Evolutionary conservation across 768 basidiomycete species (phyloP).

Genomic region (Gymnopilus dilepis): DNA sequence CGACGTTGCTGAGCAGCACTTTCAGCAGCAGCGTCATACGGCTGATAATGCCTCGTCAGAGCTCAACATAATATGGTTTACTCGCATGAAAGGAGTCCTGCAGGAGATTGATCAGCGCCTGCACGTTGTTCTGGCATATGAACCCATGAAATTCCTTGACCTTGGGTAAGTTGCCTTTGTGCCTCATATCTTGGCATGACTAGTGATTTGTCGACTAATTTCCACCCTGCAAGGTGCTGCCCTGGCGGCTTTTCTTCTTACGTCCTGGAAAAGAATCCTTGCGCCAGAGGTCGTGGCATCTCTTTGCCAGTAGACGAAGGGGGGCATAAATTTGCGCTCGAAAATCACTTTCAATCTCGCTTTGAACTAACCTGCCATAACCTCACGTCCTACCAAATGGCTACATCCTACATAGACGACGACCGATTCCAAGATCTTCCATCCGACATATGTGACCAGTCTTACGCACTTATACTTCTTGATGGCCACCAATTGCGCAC

Average conservation of each 20-base stretch:
- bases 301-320: slow-evolving; percentile 14
- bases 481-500: slow-evolving; percentile 16
- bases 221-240: slow-evolving; percentile 6
- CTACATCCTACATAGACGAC: neutral
- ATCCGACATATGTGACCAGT: neutral
- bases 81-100: slow-evolving; percentile 5
- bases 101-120: slow-evolving; percentile 6
- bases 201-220: neutral
- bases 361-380: slow-evolving; percentile 1
- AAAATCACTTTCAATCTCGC: neutral
- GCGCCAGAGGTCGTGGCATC: slow-evolving; percentile 3
- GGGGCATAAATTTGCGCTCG: slow-evolving; percentile 9
- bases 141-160: slow-evolving; percentile 2
- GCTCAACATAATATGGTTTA: slow-evolving; percentile 1
- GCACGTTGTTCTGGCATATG: neutral
- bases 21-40: neutral
- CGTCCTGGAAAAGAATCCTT: slow-evolving; percentile 4
- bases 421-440: neutral
- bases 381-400: slow-evolving; percentile 7
- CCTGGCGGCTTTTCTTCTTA: slow-evolving; percentile 18
- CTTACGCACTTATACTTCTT: slow-evolving; percentile 5
- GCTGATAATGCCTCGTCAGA: slow-evolving; percentile 7
- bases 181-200: neutral
- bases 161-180: slow-evolving; percentile 6
- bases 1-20: slow-evolving; percentile 1